Evolutionary conservation across 2,329 filamentous ascomycete genomes (phyloP).

Genomic region (Magnaporthiopsis incrustans): DNA sequence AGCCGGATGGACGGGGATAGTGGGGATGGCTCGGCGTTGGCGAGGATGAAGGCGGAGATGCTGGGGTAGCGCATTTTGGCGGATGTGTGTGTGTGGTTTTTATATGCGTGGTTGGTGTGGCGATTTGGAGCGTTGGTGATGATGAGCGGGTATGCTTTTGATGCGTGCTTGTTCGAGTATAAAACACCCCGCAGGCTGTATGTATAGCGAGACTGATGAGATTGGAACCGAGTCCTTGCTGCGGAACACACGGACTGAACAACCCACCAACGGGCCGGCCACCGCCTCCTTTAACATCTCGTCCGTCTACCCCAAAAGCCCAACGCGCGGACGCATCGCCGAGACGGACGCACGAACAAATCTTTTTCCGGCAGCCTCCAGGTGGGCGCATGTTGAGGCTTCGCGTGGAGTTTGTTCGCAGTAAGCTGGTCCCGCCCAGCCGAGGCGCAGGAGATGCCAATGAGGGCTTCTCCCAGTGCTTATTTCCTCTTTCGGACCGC

Average conservation of each 20-base stretch:
- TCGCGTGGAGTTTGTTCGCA: not conserved
- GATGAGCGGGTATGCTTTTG: not conserved
- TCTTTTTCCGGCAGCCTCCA: slow-evolving; percentile 2
- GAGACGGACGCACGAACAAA: not conserved
- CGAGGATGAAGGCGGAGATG: slow-evolving; percentile 7
- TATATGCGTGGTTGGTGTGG: not conserved
- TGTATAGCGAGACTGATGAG: not conserved
- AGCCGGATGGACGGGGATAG: not conserved
- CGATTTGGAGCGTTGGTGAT: not conserved
- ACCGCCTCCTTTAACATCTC: not conserved
- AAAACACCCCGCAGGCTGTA: not conserved
- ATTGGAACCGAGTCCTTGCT: not conserved
- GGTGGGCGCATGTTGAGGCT: not conserved
- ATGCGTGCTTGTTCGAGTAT: too few relatives aligned
- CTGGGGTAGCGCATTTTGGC: slow-evolving; percentile 7
- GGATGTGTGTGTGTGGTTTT: not conserved
- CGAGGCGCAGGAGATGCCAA: not conserved
- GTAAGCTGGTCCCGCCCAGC: not conserved
- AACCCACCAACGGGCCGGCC: not conserved
- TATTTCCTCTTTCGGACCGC: slow-evolving; percentile 1
- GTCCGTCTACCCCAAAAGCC: not conserved
- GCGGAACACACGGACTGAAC: not conserved
- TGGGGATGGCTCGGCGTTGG: not conserved
- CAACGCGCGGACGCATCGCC: not conserved
- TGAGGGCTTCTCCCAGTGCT: not conserved